Evolutionary conservation across 306 rosid genomes (phyloP).

Genomic region (Pyrus bretschneideri): DNA sequence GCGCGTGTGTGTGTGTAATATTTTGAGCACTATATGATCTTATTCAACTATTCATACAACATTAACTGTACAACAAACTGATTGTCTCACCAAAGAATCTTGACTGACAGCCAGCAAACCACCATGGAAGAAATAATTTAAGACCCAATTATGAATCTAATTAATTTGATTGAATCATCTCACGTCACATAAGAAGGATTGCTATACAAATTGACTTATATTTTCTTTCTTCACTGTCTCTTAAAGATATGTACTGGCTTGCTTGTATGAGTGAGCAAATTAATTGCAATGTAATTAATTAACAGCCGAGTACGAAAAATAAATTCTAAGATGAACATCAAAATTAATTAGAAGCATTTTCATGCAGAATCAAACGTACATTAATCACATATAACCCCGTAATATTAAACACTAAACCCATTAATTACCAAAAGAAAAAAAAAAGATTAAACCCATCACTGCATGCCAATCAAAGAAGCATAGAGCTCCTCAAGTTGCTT

Average conservation of each 20-base stretch:
- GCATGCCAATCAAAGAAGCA: constrained; percentile 33
- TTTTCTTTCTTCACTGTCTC: not conserved
- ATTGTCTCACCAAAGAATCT: not conserved
- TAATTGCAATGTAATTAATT: not conserved
- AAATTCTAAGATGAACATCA: not conserved
- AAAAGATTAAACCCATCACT: not conserved
- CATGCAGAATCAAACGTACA: not conserved
- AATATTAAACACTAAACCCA: not conserved
- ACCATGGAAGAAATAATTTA: not conserved
- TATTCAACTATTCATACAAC: not conserved
- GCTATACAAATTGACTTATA: not conserved
- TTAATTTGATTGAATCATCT: not conserved
- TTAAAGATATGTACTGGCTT: too few species aligned
- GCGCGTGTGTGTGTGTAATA: too few species aligned
- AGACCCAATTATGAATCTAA: not conserved
- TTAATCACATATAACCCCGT: not conserved
- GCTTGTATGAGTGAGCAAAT: too few species aligned
- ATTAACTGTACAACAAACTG: not conserved
- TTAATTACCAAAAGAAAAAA: not conserved
- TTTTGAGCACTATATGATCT: not conserved
- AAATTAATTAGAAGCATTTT: not conserved
- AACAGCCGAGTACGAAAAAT: not conserved
- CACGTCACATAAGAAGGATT: not conserved
- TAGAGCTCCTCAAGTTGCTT: constrained; percentile 41
- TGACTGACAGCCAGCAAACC: not conserved